Evolutionary conservation across 306 rosid genomes (phyloP), one percentile per base, ranked within the genome.

Genomic region (Vicia faba): DNA sequence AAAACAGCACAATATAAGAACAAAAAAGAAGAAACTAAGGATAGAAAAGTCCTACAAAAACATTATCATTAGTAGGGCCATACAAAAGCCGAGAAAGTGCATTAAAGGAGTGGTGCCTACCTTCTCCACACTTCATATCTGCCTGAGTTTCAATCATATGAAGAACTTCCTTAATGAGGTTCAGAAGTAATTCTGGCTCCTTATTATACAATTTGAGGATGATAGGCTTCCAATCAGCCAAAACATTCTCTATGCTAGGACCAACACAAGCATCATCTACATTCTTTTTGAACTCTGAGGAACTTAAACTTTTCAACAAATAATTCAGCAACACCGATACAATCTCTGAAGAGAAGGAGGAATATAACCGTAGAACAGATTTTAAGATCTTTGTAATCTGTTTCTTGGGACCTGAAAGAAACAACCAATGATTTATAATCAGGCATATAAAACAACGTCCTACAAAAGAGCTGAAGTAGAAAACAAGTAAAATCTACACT

Each of bases 331-430:
- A 61, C 51, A 76, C 85, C 59, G 86, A 79, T 41, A 83, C 92
- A 69, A 88, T 79, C 78, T 95, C 97, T 12, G 88, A 82, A 66
- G 96, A 88, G 82, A 69, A 88, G 55, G 90, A 83, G 18, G 95
- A 79, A 74, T 86, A 90, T 62, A 95, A 74, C 75, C 59, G 82
- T 62, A 79, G 77, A 65, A 95, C 80, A 79, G 75, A 69, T 80
- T 86, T 95, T 63, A 86, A 68, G 40, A 74, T 75, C 81, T 81
- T 88, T 1, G 55, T 26, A 15, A 68, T 44, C 77, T 81, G 85
- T 74, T 81, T 86, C 84, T 86, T 90, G 26, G 80, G 65, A 75
- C 87, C 97, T 90, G 91, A 76, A 85, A 78, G 48, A 20, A 46
- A 69, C 70, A 73, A 20, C 23, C 23, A 20, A 2, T 20, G 23